Conservation (phyloP, 2,329 filamentous ascomycete species). For the Emergomyces pasteurianus region DNA sequence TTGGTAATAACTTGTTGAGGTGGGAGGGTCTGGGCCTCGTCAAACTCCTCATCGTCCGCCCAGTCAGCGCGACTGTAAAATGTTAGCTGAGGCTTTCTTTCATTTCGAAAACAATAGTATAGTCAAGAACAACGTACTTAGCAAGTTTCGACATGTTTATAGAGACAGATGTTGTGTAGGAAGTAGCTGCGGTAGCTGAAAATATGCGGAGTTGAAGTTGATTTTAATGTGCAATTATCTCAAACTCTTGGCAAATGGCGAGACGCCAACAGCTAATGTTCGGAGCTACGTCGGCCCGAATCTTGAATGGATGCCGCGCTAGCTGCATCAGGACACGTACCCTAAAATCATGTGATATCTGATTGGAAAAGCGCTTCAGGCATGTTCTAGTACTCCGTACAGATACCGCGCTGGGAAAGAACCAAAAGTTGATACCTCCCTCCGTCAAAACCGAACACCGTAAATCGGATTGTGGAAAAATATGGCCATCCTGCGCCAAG, state of each 20-base stretch:
- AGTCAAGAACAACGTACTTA: not conserved
- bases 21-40: slow-evolving; percentile 75
- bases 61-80: slow-evolving; percentile 47
- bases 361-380: not conserved
- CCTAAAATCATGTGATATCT: not conserved
- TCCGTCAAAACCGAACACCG: not conserved
- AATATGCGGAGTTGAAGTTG: not conserved
- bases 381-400: too few relatives aligned
- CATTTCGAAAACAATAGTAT: not conserved
- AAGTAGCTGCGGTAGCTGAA: not conserved
- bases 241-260: not conserved
- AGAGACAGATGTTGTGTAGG: not conserved
- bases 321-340: not conserved
- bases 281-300: not conserved
- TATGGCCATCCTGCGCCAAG: too few relatives aligned
- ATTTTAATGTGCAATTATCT: slow-evolving; percentile 4
- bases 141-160: slow-evolving; percentile 1
- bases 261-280: not conserved
- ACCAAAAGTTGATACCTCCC: not conserved
- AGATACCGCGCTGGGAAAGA: not conserved
- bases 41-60: slow-evolving; percentile 84
- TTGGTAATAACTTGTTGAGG: slow-evolving; percentile 82
- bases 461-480: not conserved
- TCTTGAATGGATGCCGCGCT: not conserved
- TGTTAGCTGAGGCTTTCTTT: not conserved